These are phyloP conservation scores for Penicillium frequentans DNA, from an alignment of 2,329 filamentous ascomycete species.

Conservation along the genomic window DNA sequence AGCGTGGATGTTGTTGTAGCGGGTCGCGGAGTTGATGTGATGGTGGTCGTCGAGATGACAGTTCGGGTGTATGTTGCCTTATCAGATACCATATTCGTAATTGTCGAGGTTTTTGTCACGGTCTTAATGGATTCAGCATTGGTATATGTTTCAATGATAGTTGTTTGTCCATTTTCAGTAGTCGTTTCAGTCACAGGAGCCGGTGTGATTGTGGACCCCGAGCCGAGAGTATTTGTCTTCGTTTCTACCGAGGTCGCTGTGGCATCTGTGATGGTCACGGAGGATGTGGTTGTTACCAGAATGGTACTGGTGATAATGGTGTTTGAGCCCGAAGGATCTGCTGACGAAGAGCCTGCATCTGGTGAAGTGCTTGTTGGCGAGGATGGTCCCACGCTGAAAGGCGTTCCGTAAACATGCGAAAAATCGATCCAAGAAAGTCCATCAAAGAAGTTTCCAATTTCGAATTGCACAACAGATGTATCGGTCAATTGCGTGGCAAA, in stretches of 20 bases:
- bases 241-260: background rate
- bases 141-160: conserved; percentile 13
- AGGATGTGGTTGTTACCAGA: background rate
- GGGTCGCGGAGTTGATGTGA: background rate
- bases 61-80: background rate
- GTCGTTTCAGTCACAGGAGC: background rate
- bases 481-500: conserved; percentile 42
- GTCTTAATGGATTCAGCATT: conserved; percentile 12
- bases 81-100: conserved; percentile 24
- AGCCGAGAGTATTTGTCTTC: background rate
- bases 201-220: background rate
- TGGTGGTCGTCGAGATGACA: background rate
- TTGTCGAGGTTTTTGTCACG: conserved; percentile 17
- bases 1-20: background rate
- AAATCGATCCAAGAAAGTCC: conserved; percentile 46
- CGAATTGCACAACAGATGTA: conserved; percentile 37
- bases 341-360: background rate
- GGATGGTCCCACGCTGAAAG: conserved; percentile 30
- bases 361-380: background rate
- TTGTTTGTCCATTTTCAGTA: background rate
- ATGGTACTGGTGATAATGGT: background rate
- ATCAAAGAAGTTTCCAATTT: conserved; percentile 43
- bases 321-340: background rate
- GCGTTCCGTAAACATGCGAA: conserved; percentile 36
- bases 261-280: background rate